Evolutionary conservation across 306 rosid species (phyloP).

Genomic region (Cyclanthera cordifolia): DNA sequence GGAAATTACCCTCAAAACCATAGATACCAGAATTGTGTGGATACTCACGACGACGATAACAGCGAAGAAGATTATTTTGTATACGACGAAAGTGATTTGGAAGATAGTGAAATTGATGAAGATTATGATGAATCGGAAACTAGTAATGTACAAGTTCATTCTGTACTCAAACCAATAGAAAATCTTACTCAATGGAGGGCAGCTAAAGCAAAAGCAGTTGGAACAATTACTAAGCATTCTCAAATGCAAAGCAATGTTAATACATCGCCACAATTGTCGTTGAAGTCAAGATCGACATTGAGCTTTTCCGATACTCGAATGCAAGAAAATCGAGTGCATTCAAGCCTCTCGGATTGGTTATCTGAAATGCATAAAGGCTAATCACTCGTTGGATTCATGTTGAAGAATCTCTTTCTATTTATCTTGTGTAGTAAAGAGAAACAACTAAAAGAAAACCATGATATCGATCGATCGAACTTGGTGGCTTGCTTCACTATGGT

Average conservation of each 20-base stretch:
- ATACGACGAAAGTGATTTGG: slow-evolving; percentile 40
- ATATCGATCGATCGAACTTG: too few relatives aligned
- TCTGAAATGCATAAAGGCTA: background rate
- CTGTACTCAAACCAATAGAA: slow-evolving; percentile 68
- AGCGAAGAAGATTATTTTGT: slow-evolving; percentile 47
- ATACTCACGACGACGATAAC: slow-evolving; percentile 39
- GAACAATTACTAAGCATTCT: slow-evolving; percentile 26
- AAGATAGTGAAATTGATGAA: slow-evolving; percentile 21
- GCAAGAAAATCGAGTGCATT: slow-evolving; percentile 52
- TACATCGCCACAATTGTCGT: slow-evolving; percentile 19
- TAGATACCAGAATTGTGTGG: slow-evolving; percentile 58
- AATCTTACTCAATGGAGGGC: slow-evolving; percentile 80
- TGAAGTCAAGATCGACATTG: slow-evolving; percentile 21
- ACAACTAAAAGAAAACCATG: too few relatives aligned
- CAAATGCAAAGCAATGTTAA: slow-evolving; percentile 56
- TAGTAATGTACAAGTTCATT: slow-evolving; percentile 17
- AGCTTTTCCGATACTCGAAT: slow-evolving; percentile 38
- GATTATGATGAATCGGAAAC: slow-evolving; percentile 17
- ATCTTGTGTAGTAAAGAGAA: too few relatives aligned
- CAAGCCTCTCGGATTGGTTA: slow-evolving; percentile 79
- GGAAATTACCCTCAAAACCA: slow-evolving; percentile 40
- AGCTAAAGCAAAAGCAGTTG: slow-evolving; percentile 59
- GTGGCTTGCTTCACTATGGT: background rate
- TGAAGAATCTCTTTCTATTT: too few relatives aligned
- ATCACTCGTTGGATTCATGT: background rate